Evolutionary conservation across 1,139 yeast genomes (phyloP), one percentile per base, ranked within the genome.

Genomic region (Blastobotrys serpentis): DNA sequence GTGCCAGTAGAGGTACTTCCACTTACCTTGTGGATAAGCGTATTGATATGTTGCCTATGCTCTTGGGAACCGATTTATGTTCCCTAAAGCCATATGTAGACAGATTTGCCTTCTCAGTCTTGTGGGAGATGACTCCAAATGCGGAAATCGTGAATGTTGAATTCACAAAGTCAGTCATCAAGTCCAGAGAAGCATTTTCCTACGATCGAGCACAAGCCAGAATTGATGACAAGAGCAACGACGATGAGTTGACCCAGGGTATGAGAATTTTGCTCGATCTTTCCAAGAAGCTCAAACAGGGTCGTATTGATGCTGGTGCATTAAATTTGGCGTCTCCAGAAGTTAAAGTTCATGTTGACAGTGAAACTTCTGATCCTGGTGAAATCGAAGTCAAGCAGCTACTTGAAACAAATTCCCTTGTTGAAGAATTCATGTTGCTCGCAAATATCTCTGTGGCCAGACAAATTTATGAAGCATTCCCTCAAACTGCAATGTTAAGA

Each of bases 21-120:
- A 97, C 92, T 2, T 94, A 94, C 68, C 75, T 94, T 53, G 98
- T 94, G n/a, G 98, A 94, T 66, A 92, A 94, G 68, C 86, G 99
- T 76, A 94, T 94, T 59, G 99, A 94, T 76, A 94, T 94, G 99
- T 76, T 94, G 58, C 99, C 99, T 2, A 84, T 86, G 84, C 72
- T 94, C 46, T 75, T 94, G 52, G 98, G 98, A 65, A 94, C 98
- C 1, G 94, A 94, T 66, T 73, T 94, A 61, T 94, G 99, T 74
- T 94, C 98, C 2, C 76, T 94, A 60, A 86, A 86, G 62, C 97
- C 98, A 4, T 84, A 87, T 65, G 98, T 94, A 42, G 98, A 92
- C 56, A 79, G 99, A 66, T 94, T 83, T 72, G 95, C 98, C 0
- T 94, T 94, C 66, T 88, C 96, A 5, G 96, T 90, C 1, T 70